Evolutionary conservation across 2,329 filamentous ascomycete genomes (phyloP), one percentile per base, ranked within the genome.

Genomic region (Aspergillus pseudoterreus): DNA sequence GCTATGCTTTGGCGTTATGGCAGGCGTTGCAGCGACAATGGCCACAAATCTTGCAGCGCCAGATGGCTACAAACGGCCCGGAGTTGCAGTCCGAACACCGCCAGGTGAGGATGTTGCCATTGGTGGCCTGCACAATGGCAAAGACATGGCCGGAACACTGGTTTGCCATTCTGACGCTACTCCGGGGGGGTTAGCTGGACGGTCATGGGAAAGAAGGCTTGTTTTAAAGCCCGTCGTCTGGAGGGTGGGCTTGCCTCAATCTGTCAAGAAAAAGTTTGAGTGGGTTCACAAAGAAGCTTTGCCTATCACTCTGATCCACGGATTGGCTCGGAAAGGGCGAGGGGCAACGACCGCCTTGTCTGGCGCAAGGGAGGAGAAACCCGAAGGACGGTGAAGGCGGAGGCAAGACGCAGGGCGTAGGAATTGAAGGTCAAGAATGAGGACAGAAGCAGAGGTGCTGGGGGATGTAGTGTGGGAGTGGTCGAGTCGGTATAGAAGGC

Each of bases 71-170:
- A 50, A 68, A 72, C 33, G 71, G 71, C 19, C 71, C 71, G 38
- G 65, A 63, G 57, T 71, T 73, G 63, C 71, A 74, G 56, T 71
- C 67, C 4, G 69, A 72, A 57, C 71, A 74, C n/a, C 69, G 66
- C 71, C 71, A 74, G 45, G 68, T 70, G 49, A 74, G 60, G 52
- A 73, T 73, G 49, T 71, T 73, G 42, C 71, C 71, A 54, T 74
- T 73, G 43, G 68, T 69, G 10, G 67, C 63, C 55, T 74, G 71
- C 33, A 72, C 59, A 49, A 73, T 71, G 49, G 62, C 64, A 51
- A 72, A 73, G 33, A 61, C 53, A 51, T 73, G 71, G 45, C 68
- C 67, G 46, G 68, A 70, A 50, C 68, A 72, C 49, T 71, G 69
- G 56, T 71, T 72, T 51, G 69, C 70, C 69, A 72, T 72, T 47